Conservation (phyloP, 2,329 filamentous ascomycete genomes). For the Stagonosporopsis chrysanthemi region DNA sequence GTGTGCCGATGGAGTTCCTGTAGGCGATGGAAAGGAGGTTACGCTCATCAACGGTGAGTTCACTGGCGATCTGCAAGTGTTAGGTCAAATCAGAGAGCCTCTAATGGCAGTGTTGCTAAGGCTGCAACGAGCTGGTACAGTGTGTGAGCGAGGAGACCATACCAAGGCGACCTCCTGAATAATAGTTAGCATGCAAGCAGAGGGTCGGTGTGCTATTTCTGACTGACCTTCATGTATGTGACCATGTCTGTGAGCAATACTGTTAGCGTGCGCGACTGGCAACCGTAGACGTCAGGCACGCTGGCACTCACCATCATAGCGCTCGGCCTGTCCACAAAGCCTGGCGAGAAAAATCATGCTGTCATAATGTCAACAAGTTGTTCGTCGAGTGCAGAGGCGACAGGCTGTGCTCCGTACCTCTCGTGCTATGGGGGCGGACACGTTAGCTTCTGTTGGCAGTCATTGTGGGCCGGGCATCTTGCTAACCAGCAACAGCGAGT, state of each 20-base stretch:
- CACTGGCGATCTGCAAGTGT: slow-evolving; percentile 65
- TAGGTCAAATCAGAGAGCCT: slow-evolving; percentile 24
- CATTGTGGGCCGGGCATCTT: slow-evolving; percentile 46
- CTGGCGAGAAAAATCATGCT: slow-evolving; percentile 97
- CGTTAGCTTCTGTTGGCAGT: slow-evolving; percentile 48
- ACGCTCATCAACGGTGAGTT: slow-evolving; percentile 73
- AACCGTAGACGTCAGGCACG: slow-evolving; percentile 22
- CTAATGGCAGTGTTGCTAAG: slow-evolving; percentile 21
- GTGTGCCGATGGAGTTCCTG: slow-evolving; percentile 99
- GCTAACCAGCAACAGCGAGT: slow-evolving; percentile 47
- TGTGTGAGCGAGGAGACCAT: slow-evolving; percentile 45
- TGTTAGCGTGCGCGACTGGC: slow-evolving; percentile 42
- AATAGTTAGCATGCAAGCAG: slow-evolving; percentile 45
- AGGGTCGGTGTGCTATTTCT: not conserved
- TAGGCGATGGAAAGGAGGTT: slow-evolving; percentile 98
- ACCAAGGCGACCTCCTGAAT: slow-evolving; percentile 91
- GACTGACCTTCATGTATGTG: slow-evolving; percentile 90
- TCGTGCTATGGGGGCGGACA: slow-evolving; percentile 53
- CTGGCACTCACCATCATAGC: slow-evolving; percentile 83
- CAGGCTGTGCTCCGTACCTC: slow-evolving; percentile 51
- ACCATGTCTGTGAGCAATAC: slow-evolving; percentile 77
- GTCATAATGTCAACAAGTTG: slow-evolving; percentile 40
- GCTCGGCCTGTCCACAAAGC: slow-evolving; percentile 99
- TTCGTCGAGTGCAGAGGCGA: slow-evolving; percentile 18
- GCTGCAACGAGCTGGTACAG: slow-evolving; percentile 30